These are phyloP conservation scores for Cryptococcus sp. DNA, from an alignment of 1,284 basidiomycete species.

Conservation along the genomic window DNA sequence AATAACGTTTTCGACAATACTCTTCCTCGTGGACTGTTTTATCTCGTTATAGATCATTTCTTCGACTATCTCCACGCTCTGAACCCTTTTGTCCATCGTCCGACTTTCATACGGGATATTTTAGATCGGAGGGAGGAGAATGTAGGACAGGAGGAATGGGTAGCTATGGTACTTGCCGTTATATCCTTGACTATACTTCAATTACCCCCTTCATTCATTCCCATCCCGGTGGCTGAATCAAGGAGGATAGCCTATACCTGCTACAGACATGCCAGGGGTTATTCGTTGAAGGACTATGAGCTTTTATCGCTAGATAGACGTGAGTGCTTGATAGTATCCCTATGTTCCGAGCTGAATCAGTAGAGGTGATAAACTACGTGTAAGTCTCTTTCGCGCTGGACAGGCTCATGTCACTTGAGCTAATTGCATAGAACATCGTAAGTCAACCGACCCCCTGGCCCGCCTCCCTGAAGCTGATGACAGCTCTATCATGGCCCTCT, in stretches of 20 bases:
- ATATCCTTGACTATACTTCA: constrained; percentile 71
- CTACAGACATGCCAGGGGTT: constrained; percentile 10
- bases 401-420: too few relatives aligned
- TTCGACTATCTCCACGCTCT: constrained; percentile 84
- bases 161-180: constrained; percentile 77
- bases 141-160: constrained; percentile 62
- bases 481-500: too few relatives aligned
- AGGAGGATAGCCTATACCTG: constrained; percentile 25
- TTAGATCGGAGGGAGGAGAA: constrained; percentile 71
- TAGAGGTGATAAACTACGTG: too few relatives aligned
- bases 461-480: too few relatives aligned
- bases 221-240: constrained; percentile 30
- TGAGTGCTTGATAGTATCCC: constrained; percentile 3
- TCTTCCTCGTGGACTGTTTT: constrained; percentile 32
- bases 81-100: constrained; percentile 57
- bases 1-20: constrained; percentile 39
- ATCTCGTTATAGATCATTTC: constrained; percentile 67
- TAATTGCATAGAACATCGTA: too few relatives aligned
- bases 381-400: too few relatives aligned
- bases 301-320: constrained; percentile 14
- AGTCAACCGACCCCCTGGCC: too few relatives aligned
- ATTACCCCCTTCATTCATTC: constrained; percentile 34
- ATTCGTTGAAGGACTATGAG: constrained; percentile 13
- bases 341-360: too few relatives aligned
- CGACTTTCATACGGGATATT: constrained; percentile 79